Conservation (phyloP, 1,284 basidiomycete species). For the Chalciporus piperatoides region DNA sequence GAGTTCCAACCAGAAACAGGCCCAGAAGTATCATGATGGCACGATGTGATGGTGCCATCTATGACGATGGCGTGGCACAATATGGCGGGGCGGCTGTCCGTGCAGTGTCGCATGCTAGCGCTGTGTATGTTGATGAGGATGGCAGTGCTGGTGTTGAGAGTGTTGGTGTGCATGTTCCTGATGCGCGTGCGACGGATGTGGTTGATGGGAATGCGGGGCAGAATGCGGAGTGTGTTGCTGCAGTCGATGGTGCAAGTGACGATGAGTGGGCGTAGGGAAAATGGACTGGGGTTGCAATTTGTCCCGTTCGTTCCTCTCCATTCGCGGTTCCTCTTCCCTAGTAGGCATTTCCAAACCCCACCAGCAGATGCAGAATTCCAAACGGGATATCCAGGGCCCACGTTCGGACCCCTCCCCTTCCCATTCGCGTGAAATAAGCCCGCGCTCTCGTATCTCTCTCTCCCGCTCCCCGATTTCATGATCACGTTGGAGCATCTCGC, state of each 20-base stretch:
- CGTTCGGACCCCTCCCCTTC: constrained; percentile 25
- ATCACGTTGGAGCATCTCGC: too few relatives aligned
- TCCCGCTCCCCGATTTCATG: too few relatives aligned
- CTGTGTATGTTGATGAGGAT: constrained; percentile 26
- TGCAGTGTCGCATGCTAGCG: constrained; percentile 25
- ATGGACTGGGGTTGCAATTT: constrained; percentile 26
- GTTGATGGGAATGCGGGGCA: neutral
- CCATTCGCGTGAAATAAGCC: constrained; percentile 1
- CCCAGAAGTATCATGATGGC: too few relatives aligned
- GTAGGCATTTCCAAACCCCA: constrained; percentile 21
- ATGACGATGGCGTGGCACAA: too few relatives aligned
- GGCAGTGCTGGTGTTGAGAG: constrained; percentile 25
- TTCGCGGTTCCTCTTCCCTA: constrained; percentile 20
- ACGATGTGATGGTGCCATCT: too few relatives aligned
- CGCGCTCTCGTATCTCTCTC: too few relatives aligned
- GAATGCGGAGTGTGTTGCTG: too few relatives aligned
- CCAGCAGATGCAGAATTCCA: constrained; percentile 28
- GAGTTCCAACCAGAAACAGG: too few relatives aligned
- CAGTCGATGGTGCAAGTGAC: constrained; percentile 23
- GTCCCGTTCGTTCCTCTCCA: constrained; percentile 30
- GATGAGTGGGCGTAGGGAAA: constrained; percentile 21
- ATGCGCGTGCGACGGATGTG: constrained; percentile 15
- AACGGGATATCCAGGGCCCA: constrained; percentile 20
- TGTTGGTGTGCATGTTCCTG: constrained; percentile 19
- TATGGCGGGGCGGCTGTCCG: constrained; percentile 31